Base-by-base conservation (phyloP, 257 asterid species). In the Fraxinus pennsylvanica region DNA sequence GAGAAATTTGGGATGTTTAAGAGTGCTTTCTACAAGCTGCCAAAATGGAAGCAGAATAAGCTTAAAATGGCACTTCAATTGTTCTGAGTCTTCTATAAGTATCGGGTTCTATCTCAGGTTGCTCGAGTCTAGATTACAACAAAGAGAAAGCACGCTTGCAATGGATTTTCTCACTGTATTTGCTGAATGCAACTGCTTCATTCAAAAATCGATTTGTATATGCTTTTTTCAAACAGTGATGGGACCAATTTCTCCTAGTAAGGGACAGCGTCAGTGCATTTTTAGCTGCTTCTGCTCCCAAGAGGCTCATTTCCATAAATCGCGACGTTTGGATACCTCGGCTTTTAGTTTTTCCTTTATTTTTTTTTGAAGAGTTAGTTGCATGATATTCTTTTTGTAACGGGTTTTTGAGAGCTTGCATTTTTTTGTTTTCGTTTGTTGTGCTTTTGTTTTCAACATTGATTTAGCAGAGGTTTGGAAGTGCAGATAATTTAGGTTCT, bases 11-110 rank as follows among this genome's bases (percentile, higher is more conserved):
- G 89, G 63, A 90, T 93, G 97, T 21, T 83, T 1, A 91, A 82
- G 80, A 80, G 76, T 32, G 75, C 76, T 45, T 93, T 93, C 91
- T 80, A 87, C 87, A 85, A 86, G 85, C 83, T 93, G 79, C 98
- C 98, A 5, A 90, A 88, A 83, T 93, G 98, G 98, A 93, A 86
- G 86, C 97, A 85, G 82, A 86, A 88, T 79, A 93, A 91, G 90
- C 73, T 90, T 1, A 93, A 93, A 84, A 72, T 80, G 82, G 17
- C 89, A 71, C 89, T 86, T 67, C 85, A 89, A 15, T 86, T 93
- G 83, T 93, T 93, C 87, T 93, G 79, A 85, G 68, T 74, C 54
- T 72, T 68, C 47, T 4, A 4, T 17, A 13, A n/a, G 76, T 80
- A 57, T 67, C 72, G 38, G 45, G 67, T 45, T 73, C 81, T 68